Percentiles rank a stretch among this genome's conserved stretches.
Evolutionary conservation across 345 rosid genomes (phyloP).

Genomic region (Moringa oleifera): DNA sequence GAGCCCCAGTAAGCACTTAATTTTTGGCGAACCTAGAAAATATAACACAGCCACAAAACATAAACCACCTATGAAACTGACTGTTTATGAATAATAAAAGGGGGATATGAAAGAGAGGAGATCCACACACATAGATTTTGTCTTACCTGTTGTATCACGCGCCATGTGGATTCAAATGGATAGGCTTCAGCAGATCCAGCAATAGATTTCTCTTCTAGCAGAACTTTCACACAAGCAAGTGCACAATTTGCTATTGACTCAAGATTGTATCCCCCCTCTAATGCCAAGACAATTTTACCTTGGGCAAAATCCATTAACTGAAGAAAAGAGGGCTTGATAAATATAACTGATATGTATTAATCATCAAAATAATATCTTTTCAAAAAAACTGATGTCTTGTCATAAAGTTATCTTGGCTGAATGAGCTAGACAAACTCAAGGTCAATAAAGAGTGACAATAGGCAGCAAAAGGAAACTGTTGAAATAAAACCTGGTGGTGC

Average conservation of each 20-base stretch:
- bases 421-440: background rate
- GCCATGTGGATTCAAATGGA: constrained; percentile 91
- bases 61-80: background rate
- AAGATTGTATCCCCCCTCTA: constrained; percentile 97
- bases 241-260: constrained; percentile 75
- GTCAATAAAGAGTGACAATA: background rate
- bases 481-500: background rate
- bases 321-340: constrained; percentile 7
- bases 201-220: constrained; percentile 52
- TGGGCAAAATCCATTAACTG: constrained; percentile 84
- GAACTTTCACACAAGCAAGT: constrained; percentile 80
- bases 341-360: constrained; percentile 3
- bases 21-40: constrained; percentile 59
- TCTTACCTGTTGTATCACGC: constrained; percentile 67
- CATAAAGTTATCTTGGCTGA: background rate
- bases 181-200: constrained; percentile 57
- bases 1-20: constrained; percentile 64
- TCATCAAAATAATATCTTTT: no score
- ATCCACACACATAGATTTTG: constrained; percentile 12
- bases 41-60: constrained; percentile 15
- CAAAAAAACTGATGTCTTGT: background rate
- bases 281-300: constrained; percentile 77
- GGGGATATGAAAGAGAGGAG: background rate
- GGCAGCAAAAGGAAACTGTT: background rate
- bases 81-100: constrained; percentile 1